A percentile compares a stretch with the other conserved stretches of the same genome.
These are phyloP conservation scores for Metahyphopichia silvanorum DNA, from an alignment of 805 yeast genomes.

Conservation along the genomic window DNA sequence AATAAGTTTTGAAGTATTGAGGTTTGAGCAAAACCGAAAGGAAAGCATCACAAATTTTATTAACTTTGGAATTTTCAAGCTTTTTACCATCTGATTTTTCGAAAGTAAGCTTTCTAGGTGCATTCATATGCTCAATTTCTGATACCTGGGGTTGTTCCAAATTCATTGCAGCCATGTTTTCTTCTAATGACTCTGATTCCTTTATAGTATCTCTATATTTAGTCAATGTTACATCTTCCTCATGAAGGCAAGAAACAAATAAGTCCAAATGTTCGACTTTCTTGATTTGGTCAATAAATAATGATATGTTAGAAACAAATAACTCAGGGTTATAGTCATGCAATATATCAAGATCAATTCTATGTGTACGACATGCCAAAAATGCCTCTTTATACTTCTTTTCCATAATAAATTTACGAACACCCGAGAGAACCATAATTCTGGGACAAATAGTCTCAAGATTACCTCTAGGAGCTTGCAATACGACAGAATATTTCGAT, in stretches of 20 bases:
- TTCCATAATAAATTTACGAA: conserved; percentile 62
- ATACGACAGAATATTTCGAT: conserved; percentile 71
- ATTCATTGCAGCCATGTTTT: conserved; percentile 4
- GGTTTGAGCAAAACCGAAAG: conserved; percentile 53
- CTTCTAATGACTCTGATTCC: conserved; percentile 13
- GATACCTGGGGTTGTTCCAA: background rate
- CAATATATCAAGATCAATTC: conserved; percentile 85
- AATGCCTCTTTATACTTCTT: conserved; percentile 72
- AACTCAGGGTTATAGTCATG: conserved; percentile 81
- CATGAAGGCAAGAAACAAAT: conserved; percentile 80
- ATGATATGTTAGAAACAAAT: conserved; percentile 61
- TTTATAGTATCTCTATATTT: conserved; percentile 73
- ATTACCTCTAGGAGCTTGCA: conserved; percentile 96
- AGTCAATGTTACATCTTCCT: conserved; percentile 79
- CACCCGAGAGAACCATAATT: conserved; percentile 83
- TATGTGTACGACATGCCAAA: conserved; percentile 78
- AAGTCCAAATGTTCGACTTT: conserved; percentile 77
- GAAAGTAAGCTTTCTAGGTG: conserved; percentile 31
- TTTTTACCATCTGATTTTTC: conserved; percentile 38
- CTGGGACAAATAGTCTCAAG: conserved; percentile 92
- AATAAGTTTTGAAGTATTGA: conserved; percentile 51
- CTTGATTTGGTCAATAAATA: conserved; percentile 67
- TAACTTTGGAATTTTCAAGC: conserved; percentile 56
- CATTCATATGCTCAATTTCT: conserved; percentile 1
- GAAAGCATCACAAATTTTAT: conserved; percentile 71